Conservation (phyloP, 331 rosid species). For the Phaseolus coccineus region DNA sequence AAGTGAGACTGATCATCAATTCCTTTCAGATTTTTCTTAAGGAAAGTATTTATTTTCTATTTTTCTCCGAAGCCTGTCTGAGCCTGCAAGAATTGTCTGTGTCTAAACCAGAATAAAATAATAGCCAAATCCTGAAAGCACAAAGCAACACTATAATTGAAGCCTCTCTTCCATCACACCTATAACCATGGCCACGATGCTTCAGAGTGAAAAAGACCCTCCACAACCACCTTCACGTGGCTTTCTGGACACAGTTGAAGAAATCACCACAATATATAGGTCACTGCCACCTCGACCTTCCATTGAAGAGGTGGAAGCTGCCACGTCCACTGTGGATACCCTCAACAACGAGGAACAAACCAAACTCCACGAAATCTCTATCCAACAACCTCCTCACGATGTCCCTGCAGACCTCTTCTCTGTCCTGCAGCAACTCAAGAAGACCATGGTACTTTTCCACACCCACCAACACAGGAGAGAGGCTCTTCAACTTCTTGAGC, state of each 20-base stretch:
- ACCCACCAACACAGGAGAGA: slow-evolving; percentile 69
- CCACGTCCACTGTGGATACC: slow-evolving; percentile 63
- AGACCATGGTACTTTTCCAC: slow-evolving; percentile 62
- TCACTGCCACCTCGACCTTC: slow-evolving; percentile 89
- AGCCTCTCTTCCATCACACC: slow-evolving; percentile 31
- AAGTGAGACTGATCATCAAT: too few relatives aligned
- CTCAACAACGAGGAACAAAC: slow-evolving; percentile 64
- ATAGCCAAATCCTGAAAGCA: slow-evolving; percentile 7
- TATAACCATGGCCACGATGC: slow-evolving; percentile 28
- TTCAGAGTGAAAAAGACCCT: slow-evolving; percentile 45
- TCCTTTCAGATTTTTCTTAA: not conserved
- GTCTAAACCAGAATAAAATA: not conserved
- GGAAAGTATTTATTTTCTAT: not conserved
- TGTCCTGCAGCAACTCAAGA: slow-evolving; percentile 65
- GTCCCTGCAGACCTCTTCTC: slow-evolving; percentile 73
- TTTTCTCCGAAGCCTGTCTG: not conserved
- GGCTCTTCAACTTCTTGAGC: slow-evolving; percentile 65
- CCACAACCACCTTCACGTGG: slow-evolving; percentile 59
- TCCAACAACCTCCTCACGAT: slow-evolving; percentile 47
- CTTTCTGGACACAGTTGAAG: slow-evolving; percentile 58
- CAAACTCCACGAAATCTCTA: slow-evolving; percentile 68
- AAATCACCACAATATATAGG: slow-evolving; percentile 64
- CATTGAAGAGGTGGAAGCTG: slow-evolving; percentile 83
- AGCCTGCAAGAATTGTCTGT: not conserved
- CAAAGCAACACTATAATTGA: not conserved